These are phyloP conservation scores for Didymella keratinophila DNA, from an alignment of 2,329 filamentous ascomycete species.

Conservation along the genomic window DNA sequence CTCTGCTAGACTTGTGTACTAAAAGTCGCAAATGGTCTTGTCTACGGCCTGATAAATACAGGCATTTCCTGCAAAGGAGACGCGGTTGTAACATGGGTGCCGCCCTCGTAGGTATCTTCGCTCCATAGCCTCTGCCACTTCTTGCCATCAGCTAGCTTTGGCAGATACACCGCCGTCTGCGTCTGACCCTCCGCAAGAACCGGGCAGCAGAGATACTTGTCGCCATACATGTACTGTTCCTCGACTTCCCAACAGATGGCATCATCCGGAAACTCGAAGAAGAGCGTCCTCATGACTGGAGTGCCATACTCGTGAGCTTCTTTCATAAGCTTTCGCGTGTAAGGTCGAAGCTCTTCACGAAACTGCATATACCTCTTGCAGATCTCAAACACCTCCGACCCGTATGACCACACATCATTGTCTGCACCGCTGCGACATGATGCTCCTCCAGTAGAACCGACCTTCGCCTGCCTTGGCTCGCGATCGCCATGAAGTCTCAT, in stretches of 20 bases:
- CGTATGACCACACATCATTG: conserved; percentile 74
- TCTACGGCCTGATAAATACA: conserved; percentile 49
- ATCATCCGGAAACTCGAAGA: conserved; percentile 59
- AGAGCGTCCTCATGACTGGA: conserved; percentile 68
- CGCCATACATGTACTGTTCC: conserved; percentile 70
- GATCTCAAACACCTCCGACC: conserved; percentile 66
- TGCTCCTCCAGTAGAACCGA: conserved; percentile 48
- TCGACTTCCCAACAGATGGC: conserved; percentile 63
- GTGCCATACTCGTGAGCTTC: conserved; percentile 67
- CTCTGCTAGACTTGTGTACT: no score
- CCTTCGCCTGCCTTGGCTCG: conserved; percentile 63
- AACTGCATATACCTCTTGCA: conserved; percentile 67
- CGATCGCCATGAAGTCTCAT: conserved; percentile 73
- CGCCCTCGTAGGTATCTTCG: conserved; percentile 49
- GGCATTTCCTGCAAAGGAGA: conserved; percentile 59
- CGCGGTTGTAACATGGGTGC: conserved; percentile 51
- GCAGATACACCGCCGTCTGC: conserved; percentile 62
- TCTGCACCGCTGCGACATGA: conserved; percentile 57
- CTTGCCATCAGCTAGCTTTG: conserved; percentile 41
- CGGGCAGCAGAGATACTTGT: conserved; percentile 66
- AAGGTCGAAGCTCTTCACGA: conserved; percentile 65
- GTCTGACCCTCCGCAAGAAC: conserved; percentile 60
- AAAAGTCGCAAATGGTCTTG: no score
- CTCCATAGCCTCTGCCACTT: conserved; percentile 56
- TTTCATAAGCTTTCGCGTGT: conserved; percentile 66